phyloP scores from a whole-genome alignment of 306 rosid species.

The Prunus armeniaca region DNA sequence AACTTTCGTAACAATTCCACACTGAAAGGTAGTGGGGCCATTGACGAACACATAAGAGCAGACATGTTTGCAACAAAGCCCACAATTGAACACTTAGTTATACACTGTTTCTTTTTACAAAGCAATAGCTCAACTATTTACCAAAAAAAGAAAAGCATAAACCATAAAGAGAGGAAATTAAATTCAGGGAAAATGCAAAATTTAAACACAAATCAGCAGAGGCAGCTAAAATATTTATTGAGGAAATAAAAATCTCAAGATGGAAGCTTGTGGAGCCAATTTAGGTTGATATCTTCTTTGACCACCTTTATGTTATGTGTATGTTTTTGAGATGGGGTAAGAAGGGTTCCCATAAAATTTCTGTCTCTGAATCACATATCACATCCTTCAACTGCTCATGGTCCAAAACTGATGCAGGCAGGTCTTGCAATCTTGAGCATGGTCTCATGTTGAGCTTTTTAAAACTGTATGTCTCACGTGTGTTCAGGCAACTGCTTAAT shows the following conservation, averaged over 20 bases:
- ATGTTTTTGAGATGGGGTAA: accelerated
- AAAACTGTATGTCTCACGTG: constrained; percentile 29
- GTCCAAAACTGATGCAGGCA: constrained; percentile 36
- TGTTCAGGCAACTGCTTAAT: constrained; percentile 42
- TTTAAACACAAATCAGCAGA: neutral
- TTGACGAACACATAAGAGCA: no score
- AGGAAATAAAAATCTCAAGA: neutral
- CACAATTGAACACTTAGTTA: no score
- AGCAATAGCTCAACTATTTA: no score
- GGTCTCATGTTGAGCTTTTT: constrained; percentile 33
- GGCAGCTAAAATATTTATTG: neutral
- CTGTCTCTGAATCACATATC: constrained; percentile 42
- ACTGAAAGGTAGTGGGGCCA: no score
- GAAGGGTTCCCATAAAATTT: neutral
- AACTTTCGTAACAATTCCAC: no score
- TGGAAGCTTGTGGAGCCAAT: constrained; percentile 33
- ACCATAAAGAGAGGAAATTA: no score
- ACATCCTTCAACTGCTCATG: constrained; percentile 23
- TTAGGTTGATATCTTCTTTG: constrained; percentile 35
- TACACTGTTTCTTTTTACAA: no score
- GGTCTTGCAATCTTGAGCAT: constrained; percentile 33
- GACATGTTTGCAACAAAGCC: no score
- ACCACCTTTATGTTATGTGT: neutral
- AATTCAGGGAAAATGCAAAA: no score
- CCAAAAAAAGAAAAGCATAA: no score